phyloP scores from a whole-genome alignment of 352 stramenopile species.

The Globisporangium radiosum region DNA sequence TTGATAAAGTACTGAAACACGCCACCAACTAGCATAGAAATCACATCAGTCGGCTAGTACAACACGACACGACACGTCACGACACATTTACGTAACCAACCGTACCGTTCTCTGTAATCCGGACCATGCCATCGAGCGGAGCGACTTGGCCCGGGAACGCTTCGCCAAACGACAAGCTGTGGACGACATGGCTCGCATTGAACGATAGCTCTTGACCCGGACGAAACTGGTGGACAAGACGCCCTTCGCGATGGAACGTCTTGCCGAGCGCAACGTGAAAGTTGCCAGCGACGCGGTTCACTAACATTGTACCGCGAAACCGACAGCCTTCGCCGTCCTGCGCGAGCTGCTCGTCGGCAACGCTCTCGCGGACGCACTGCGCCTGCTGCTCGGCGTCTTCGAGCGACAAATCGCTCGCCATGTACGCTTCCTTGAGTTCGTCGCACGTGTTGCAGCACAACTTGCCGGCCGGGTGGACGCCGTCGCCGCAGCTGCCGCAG shows the following conservation, averaged over 20 bases:
- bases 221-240: slow-evolving; percentile 77
- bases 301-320: slow-evolving; percentile 75
- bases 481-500: slow-evolving; percentile 95
- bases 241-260: slow-evolving; percentile 74
- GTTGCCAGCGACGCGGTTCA: slow-evolving; percentile 83
- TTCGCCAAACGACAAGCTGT: slow-evolving; percentile 69
- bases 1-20: slow-evolving; percentile 89
- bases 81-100: slow-evolving; percentile 1
- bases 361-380: slow-evolving; percentile 66
- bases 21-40: slow-evolving; percentile 36
- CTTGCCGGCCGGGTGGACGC: slow-evolving; percentile 55
- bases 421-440: slow-evolving; percentile 80
- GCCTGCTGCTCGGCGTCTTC: slow-evolving; percentile 75
- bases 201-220: slow-evolving; percentile 72
- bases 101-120: slow-evolving; percentile 40
- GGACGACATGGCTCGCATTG: slow-evolving; percentile 76
- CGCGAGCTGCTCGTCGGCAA: slow-evolving; percentile 55
- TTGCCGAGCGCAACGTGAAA: slow-evolving; percentile 78
- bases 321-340: slow-evolving; percentile 77
- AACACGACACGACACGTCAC: no score
- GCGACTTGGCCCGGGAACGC: slow-evolving; percentile 29
- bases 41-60: slow-evolving; percentile 1
- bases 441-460: slow-evolving; percentile 83
- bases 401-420: slow-evolving; percentile 59
- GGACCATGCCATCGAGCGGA: slow-evolving; percentile 50